Conservation (phyloP, 208 protist genomes). For the Leishmania major region DNA sequence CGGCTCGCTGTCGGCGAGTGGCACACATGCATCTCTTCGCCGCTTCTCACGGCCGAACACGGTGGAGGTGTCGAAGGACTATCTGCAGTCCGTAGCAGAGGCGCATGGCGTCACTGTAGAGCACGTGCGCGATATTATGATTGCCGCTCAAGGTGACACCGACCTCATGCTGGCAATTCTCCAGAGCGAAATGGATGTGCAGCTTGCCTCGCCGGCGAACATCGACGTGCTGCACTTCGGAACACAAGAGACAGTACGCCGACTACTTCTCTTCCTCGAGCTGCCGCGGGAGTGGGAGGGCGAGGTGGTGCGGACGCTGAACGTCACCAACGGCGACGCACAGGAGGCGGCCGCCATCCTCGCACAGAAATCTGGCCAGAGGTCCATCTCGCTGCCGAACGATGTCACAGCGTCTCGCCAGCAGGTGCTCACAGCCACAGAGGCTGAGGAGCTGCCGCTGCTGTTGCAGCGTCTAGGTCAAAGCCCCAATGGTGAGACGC, state of each 20-base stretch:
- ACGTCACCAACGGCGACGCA: slow-evolving; percentile 66
- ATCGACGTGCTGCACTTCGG: slow-evolving; percentile 52
- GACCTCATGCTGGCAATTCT: slow-evolving; percentile 65
- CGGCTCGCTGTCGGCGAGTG: slow-evolving; percentile 15
- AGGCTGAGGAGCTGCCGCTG: slow-evolving; percentile 15
- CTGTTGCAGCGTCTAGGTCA: slow-evolving; percentile 10
- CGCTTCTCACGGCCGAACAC: slow-evolving; percentile 23
- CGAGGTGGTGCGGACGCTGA: slow-evolving; percentile 63
- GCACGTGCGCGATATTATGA: slow-evolving; percentile 62
- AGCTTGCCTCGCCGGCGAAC: slow-evolving; percentile 17
- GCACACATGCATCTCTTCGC: slow-evolving; percentile 3
- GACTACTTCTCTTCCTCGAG: slow-evolving; percentile 57
- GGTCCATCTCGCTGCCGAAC: not conserved
- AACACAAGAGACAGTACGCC: slow-evolving; percentile 55
- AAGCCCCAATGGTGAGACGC: not conserved
- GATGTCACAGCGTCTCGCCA: slow-evolving; percentile 11
- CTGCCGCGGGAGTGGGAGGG: slow-evolving; percentile 50
- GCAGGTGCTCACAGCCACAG: slow-evolving; percentile 11
- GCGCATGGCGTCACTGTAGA: slow-evolving; percentile 39
- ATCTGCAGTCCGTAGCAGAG: slow-evolving; percentile 47
- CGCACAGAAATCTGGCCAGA: slow-evolving; percentile 36
- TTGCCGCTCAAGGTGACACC: slow-evolving; percentile 60
- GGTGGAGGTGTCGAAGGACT: slow-evolving; percentile 56
- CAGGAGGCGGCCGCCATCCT: slow-evolving; percentile 43
- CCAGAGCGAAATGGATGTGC: slow-evolving; percentile 46